phyloP scores from a whole-genome alignment of 257 asterid genomes.

The Capsicum rhomboideum region DNA sequence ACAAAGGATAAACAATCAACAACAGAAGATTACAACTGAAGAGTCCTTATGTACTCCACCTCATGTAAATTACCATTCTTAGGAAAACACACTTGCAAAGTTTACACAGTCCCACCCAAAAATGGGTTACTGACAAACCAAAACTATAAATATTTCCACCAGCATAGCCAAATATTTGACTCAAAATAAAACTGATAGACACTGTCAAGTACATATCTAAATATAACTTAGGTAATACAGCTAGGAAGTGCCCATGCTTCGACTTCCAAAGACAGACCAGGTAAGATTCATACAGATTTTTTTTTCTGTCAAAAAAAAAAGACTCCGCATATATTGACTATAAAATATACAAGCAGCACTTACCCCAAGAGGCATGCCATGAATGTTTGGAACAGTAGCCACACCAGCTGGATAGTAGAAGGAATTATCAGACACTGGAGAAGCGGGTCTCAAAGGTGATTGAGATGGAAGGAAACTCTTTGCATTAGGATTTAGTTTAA shows the following conservation, averaged over 20 bases:
- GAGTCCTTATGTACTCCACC: not conserved
- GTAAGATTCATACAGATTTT: not conserved
- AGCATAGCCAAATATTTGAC: not conserved
- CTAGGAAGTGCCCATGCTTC: not conserved
- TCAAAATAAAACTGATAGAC: not conserved
- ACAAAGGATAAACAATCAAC: not conserved
- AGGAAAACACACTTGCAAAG: not conserved
- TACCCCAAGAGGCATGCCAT: slow-evolving; percentile 89
- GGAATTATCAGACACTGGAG: slow-evolving; percentile 75
- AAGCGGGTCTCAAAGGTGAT: slow-evolving; percentile 65
- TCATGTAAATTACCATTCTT: not conserved
- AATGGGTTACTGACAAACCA: not conserved
- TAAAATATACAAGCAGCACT: slow-evolving; percentile 13
- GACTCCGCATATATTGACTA: not conserved
- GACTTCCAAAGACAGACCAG: not conserved
- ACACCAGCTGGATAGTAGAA: slow-evolving; percentile 76
- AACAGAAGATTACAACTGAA: not conserved
- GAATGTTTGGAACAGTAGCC: slow-evolving; percentile 63
- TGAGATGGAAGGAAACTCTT: slow-evolving; percentile 73
- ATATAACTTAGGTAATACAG: not conserved
- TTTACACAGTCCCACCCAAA: not conserved
- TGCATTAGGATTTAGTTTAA: slow-evolving; percentile 85
- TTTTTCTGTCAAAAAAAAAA: not conserved
- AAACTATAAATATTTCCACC: not conserved
- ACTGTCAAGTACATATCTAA: not conserved